Evolutionary conservation across 2,329 filamentous ascomycete genomes (phyloP).

Genomic region (Podosphaera aphanis): DNA sequence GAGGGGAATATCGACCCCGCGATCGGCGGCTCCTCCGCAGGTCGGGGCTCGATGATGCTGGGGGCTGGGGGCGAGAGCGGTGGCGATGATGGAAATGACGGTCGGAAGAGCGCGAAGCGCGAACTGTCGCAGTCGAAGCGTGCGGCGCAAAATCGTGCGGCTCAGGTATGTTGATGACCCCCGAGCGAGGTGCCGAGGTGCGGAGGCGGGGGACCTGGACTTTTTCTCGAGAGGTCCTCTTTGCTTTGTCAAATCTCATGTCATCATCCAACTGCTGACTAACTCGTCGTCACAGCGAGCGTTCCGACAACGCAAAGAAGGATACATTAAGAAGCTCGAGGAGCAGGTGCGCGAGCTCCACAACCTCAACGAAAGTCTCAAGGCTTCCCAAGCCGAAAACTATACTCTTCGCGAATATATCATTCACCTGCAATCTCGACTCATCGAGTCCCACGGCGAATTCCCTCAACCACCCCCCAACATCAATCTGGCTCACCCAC

Average conservation of each 20-base stretch:
- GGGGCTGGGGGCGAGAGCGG: constrained; percentile 13
- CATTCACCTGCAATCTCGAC: constrained; percentile 64
- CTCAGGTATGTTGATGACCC: constrained; percentile 44
- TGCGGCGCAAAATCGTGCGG: constrained; percentile 86
- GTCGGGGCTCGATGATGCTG: constrained; percentile 14
- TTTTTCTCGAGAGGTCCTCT: constrained; percentile 3
- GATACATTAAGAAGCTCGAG: constrained; percentile 93
- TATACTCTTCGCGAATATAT: constrained; percentile 82
- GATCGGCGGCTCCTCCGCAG: constrained; percentile 10
- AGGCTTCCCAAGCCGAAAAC: constrained; percentile 69
- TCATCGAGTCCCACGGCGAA: constrained; percentile 65
- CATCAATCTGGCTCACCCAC: constrained; percentile 41
- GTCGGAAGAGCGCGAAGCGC: constrained; percentile 55
- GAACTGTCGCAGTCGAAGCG: constrained; percentile 90
- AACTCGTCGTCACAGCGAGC: constrained; percentile 41
- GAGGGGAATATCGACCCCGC: constrained; percentile 17
- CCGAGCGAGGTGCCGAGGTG: background rate
- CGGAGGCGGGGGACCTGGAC: constrained; percentile 6
- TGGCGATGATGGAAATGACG: constrained; percentile 20
- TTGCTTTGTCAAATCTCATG: constrained; percentile 19
- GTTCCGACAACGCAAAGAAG: constrained; percentile 91
- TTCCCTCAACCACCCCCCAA: constrained; percentile 64
- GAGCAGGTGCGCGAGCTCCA: constrained; percentile 69
- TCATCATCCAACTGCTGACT: constrained; percentile 14
- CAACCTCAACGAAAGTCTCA: constrained; percentile 53